phyloP scores from a whole-genome alignment of 306 rosid species.

The Castanea crenata region DNA sequence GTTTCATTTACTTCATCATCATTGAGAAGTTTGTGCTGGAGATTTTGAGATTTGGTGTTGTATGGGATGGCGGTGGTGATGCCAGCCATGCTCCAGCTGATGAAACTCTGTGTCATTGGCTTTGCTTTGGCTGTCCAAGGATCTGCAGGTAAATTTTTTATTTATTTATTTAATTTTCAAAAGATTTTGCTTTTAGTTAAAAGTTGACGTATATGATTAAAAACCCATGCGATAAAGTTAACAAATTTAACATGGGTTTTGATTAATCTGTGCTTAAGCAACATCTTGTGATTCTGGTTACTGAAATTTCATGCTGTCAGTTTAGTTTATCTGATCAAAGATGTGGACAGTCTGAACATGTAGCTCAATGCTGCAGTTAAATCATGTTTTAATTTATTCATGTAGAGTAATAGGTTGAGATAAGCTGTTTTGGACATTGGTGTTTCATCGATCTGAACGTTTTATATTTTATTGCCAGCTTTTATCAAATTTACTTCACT shows the following conservation, averaged over 20 bases:
- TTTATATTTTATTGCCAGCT: background rate
- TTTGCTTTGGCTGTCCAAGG: constrained; percentile 53
- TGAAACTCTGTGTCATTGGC: constrained; percentile 49
- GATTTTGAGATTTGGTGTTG: constrained; percentile 32
- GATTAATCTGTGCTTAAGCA: constrained; percentile 8
- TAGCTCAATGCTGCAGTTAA: constrained; percentile 3
- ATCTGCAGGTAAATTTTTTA: constrained; percentile 53
- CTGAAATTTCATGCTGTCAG: constrained; percentile 5
- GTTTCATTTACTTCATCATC: constrained; percentile 11
- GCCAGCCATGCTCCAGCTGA: constrained; percentile 44
- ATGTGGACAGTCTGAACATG: background rate
- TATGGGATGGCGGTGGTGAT: constrained; percentile 59
- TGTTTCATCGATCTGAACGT: constrained; percentile 15
- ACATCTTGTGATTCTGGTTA: constrained; percentile 19
- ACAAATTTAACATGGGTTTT: constrained; percentile 3
- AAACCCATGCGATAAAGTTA: constrained; percentile 4
- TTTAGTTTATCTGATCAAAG: constrained; percentile 5
- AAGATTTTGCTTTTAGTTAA: background rate
- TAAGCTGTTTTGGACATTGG: background rate
- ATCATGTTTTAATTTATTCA: background rate
- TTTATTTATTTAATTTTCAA: constrained; percentile 1
- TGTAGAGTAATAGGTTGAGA: background rate
- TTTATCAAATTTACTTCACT: background rate
- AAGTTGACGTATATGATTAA: background rate
- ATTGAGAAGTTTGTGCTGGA: constrained; percentile 25